Percentiles rank a stretch among this genome's conserved stretches.
Evolutionary conservation across 2,329 filamentous ascomycete genomes (phyloP).

Genomic region (Stagonosporopsis rhizophila): DNA sequence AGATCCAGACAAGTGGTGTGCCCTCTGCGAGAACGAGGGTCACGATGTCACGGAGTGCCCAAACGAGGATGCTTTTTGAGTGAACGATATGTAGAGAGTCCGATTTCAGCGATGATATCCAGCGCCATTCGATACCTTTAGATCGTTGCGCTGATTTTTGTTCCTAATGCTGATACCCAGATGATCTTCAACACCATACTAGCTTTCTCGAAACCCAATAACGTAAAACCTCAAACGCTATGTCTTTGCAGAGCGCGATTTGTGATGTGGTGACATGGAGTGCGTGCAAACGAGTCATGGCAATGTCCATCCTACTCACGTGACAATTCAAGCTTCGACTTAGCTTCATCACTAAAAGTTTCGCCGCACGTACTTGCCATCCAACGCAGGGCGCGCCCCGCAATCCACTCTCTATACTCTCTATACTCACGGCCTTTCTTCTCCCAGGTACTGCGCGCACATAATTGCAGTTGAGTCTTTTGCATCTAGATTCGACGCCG

Average conservation of each 20-base stretch:
- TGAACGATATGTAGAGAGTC: not conserved
- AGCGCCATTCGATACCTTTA: constrained; percentile 1
- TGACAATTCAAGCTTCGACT: constrained; percentile 13
- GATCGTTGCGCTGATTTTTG: constrained; percentile 1
- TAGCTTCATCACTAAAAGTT: constrained; percentile 18
- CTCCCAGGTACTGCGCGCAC: constrained; percentile 17
- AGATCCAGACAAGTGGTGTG: constrained; percentile 93
- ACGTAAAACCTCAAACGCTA: not conserved
- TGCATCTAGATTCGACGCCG: constrained; percentile 12
- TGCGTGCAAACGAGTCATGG: not conserved
- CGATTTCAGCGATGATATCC: constrained; percentile 16
- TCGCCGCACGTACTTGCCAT: constrained; percentile 26
- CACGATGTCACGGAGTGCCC: constrained; percentile 96
- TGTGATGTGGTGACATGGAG: not conserved
- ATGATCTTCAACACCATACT: not conserved
- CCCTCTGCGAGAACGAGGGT: constrained; percentile 92
- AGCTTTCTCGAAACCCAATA: too few species aligned
- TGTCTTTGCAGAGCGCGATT: too few species aligned
- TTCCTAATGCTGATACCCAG: constrained; percentile 19
- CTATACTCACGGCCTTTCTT: constrained; percentile 2
- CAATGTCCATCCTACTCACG: not conserved
- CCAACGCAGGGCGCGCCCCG: constrained; percentile 34
- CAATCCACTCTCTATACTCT: constrained; percentile 26
- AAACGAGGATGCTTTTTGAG: constrained; percentile 75
- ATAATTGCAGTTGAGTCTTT: constrained; percentile 13